A percentile compares a stretch with the other conserved stretches of the same genome.
phyloP scores from a whole-genome alignment of 2,329 filamentous ascomycete species.

The Aspergillus sp. region DNA sequence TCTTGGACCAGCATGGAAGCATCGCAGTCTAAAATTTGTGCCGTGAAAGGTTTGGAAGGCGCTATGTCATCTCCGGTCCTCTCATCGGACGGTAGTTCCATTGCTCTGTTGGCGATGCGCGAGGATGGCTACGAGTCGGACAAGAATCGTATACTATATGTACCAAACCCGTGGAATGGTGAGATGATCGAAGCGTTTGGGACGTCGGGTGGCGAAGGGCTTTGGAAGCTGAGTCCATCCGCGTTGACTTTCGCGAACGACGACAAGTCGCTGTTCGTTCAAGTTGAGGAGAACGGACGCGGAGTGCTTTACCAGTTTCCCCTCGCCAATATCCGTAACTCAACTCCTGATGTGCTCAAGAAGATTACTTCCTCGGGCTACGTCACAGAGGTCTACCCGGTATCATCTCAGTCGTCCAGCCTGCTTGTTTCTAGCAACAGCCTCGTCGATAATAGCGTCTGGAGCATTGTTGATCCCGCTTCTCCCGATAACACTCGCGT shows the following conservation, averaged over 20 bases:
- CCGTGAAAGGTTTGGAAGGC: conserved; percentile 38
- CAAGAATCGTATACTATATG: conserved; percentile 46
- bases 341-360: conserved; percentile 31
- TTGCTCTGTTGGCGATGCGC: conserved; percentile 46
- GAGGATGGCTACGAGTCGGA: conserved; percentile 49
- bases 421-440: conserved; percentile 45
- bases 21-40: conserved; percentile 32
- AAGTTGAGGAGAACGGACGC: conserved; percentile 43
- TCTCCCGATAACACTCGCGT: conserved; percentile 28
- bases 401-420: conserved; percentile 33
- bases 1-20: conserved; percentile 39
- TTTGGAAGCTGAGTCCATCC: conserved; percentile 45
- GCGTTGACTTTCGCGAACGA: conserved; percentile 43
- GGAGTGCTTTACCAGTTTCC: conserved; percentile 44
- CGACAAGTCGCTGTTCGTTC: conserved; percentile 41
- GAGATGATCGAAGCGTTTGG: conserved; percentile 41
- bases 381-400: conserved; percentile 40
- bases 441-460: conserved; percentile 46
- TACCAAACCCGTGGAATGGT: conserved; percentile 43
- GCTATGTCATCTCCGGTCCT: conserved; percentile 48
- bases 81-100: conserved; percentile 43
- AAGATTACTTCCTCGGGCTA: conserved; percentile 43
- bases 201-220: conserved; percentile 36
- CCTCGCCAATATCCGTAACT: conserved; percentile 27
- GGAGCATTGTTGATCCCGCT: conserved; percentile 41